Percentiles rank a stretch among this genome's conserved stretches.
These are phyloP conservation scores for Fraxinus dipetala DNA, from an alignment of 305 asterid genomes.

Conservation along the genomic window DNA sequence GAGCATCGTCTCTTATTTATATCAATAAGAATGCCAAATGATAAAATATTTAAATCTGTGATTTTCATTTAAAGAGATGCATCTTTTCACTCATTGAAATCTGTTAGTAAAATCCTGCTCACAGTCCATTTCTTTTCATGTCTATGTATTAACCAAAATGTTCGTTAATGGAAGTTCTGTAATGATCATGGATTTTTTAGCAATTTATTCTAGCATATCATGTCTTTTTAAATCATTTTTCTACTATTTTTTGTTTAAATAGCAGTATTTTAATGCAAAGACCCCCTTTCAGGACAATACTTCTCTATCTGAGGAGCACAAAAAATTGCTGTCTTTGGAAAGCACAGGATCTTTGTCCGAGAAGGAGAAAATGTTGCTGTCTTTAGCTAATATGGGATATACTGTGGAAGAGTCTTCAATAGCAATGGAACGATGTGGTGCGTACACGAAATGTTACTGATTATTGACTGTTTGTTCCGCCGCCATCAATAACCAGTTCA, in stretches of 20 bases:
- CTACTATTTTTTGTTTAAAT: neutral
- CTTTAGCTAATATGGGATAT: conserved; percentile 76
- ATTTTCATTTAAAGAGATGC: neutral
- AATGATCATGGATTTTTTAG: neutral
- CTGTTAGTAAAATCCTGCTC: neutral
- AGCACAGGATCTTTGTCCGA: conserved; percentile 44
- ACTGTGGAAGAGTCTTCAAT: conserved; percentile 46
- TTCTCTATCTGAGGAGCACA: conserved; percentile 49
- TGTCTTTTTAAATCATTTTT: conserved; percentile 1
- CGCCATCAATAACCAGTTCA: neutral
- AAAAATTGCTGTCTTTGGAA: conserved; percentile 40
- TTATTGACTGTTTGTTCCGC: neutral
- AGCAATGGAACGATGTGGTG: conserved; percentile 87
- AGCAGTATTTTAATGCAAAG: conserved; percentile 15
- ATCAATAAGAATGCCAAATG: neutral
- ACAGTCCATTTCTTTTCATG: neutral
- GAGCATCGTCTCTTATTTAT: neutral
- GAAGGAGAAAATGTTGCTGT: conserved; percentile 39
- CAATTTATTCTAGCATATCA: neutral
- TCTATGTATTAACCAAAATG: neutral
- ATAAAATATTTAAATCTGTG: neutral
- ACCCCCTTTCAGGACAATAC: conserved; percentile 39
- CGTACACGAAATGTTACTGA: conserved; percentile 17
- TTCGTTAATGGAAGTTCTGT: neutral
- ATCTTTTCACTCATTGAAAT: neutral